Percentiles rank a stretch among this genome's conserved stretches.
These are phyloP conservation scores for Sporothrix luriei DNA, from an alignment of 2,329 filamentous ascomycete genomes.

Conservation along the genomic window DNA sequence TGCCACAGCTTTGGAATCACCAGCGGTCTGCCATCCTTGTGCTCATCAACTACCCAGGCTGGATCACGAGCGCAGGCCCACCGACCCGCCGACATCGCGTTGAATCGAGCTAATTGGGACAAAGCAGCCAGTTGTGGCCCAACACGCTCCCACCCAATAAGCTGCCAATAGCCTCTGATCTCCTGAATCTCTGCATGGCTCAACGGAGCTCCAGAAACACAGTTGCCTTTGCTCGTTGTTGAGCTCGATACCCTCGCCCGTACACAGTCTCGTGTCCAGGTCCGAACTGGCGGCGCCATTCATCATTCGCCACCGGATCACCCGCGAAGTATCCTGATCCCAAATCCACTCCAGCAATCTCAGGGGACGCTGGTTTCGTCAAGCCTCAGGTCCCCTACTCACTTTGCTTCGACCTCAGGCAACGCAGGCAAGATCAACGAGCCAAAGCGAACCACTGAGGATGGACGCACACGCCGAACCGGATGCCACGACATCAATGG, in stretches of 20 bases:
- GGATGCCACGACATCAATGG: background rate
- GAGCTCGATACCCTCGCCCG: background rate
- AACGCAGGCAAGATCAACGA: background rate
- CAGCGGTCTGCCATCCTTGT: background rate
- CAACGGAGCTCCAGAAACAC: no score
- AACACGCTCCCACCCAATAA: background rate
- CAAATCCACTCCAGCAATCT: slow-evolving; percentile 5
- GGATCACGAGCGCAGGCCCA: background rate
- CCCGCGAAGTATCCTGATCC: background rate
- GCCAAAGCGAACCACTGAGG: background rate
- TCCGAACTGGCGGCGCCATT: background rate
- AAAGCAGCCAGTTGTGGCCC: background rate
- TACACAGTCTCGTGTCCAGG: background rate
- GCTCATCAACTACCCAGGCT: background rate
- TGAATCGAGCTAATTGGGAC: slow-evolving; percentile 1
- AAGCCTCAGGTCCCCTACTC: background rate
- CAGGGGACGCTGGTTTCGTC: background rate
- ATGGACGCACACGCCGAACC: background rate
- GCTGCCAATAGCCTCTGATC: background rate
- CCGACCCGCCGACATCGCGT: slow-evolving; percentile 9
- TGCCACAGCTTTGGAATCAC: slow-evolving; percentile 3
- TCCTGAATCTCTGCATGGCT: no score
- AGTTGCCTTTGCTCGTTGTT: no score
- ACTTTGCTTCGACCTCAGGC: background rate
- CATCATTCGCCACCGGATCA: background rate